Percentiles rank a stretch among this genome's conserved stretches.
Evolutionary conservation across 2,329 filamentous ascomycete species (phyloP).

Genomic region (Penicillium occitanis): DNA sequence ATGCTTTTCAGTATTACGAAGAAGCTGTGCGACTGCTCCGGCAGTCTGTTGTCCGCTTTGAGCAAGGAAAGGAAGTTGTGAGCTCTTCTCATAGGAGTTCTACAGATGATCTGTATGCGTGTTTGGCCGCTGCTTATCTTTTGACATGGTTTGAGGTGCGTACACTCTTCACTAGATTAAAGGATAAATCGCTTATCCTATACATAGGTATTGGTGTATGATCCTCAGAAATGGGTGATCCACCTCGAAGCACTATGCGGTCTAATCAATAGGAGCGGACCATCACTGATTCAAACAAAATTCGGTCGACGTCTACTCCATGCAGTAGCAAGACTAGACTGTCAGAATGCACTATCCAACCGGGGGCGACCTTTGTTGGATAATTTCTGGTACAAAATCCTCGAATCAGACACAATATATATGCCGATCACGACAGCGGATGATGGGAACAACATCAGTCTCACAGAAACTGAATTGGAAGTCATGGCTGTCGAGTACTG

Average conservation of each 20-base stretch:
- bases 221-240: conserved; percentile 6
- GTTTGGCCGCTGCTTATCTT: conserved; percentile 4
- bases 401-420: neutral
- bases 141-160: conserved; percentile 10
- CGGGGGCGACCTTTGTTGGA: conserved; percentile 1
- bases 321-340: conserved; percentile 1
- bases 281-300: neutral
- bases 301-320: conserved; percentile 6
- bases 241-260: conserved; percentile 6
- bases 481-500: neutral
- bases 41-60: neutral
- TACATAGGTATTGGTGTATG: conserved; percentile 7
- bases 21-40: conserved; percentile 8
- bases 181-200: no score
- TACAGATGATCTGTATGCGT: conserved; percentile 6
- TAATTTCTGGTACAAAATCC: conserved; percentile 3
- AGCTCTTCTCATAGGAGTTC: neutral
- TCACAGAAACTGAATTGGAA: neutral
- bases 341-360: conserved; percentile 9
- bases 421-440: neutral
- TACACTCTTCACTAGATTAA: neutral
- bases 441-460: neutral
- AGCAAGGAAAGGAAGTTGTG: neutral
- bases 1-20: conserved; percentile 11
- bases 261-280: neutral